A percentile compares a stretch with the other conserved stretches of the same genome.
These are phyloP conservation scores for Dendrocalamus latiflorus DNA, from an alignment of 202 grass and related monocot genomes.

Conservation along the genomic window DNA sequence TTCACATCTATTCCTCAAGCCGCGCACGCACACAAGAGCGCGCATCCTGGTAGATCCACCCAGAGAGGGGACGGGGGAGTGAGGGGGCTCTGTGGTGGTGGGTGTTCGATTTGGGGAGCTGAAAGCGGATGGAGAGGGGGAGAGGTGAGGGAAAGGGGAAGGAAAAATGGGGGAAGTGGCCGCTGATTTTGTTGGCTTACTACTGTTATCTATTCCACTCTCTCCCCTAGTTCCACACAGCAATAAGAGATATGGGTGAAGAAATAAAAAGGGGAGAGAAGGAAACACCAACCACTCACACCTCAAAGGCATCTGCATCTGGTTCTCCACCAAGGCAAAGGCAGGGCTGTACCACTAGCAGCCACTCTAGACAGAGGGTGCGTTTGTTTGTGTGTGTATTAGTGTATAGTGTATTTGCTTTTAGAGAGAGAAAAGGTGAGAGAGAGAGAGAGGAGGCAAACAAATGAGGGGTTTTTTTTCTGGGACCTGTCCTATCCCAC, in stretches of 20 bases:
- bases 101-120: background rate
- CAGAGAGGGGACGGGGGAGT: background rate
- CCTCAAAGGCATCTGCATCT: slow-evolving; percentile 76
- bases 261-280: slow-evolving; percentile 22
- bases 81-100: slow-evolving; percentile 7
- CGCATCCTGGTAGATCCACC: slow-evolving; percentile 32
- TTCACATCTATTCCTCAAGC: background rate
- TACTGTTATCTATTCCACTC: background rate
- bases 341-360: slow-evolving; percentile 44
- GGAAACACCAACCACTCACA: slow-evolving; percentile 67
- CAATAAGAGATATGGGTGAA: slow-evolving; percentile 21
- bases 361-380: slow-evolving; percentile 23
- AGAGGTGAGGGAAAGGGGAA: background rate
- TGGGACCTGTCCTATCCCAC: slow-evolving; percentile 56
- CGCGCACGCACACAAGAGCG: background rate
- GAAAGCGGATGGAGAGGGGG: background rate
- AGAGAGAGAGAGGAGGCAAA: background rate
- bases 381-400: too few relatives aligned
- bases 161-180: background rate
- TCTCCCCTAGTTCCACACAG: slow-evolving; percentile 19
- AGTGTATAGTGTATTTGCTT: slow-evolving; percentile 15
- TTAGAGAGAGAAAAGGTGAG: slow-evolving; percentile 34
- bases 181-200: slow-evolving; percentile 16
- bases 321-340: slow-evolving; percentile 77
- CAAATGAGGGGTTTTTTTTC: slow-evolving; percentile 33